Evolutionary conservation across 768 basidiomycete species (phyloP), one percentile per base, ranked within the genome.

Genomic region (Hygrophorus russula): DNA sequence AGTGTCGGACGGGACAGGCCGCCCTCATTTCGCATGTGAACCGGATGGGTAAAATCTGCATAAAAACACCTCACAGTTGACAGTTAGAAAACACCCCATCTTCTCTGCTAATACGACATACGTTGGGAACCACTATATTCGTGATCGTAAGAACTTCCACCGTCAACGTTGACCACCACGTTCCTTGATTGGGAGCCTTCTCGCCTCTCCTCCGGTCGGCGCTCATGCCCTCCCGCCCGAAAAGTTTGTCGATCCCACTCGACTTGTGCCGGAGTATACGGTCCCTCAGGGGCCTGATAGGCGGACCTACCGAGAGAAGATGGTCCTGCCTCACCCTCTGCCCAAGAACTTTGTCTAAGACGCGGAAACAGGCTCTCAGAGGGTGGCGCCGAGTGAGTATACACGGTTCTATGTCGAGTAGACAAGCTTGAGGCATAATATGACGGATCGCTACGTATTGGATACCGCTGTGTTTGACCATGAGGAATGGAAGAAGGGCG

Each of bases 291-390:
- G 48, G 58, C 7, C 24, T 24, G 24, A 24, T 24, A 24, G 24
- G 24, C 7, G 24, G 24, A 24, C 24, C 46, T 53, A 49, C 47
- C 65, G 24, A 7, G 57, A 1, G 62, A 65, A n/a, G 71, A 69
- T 20, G 63, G 66, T 5, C 71, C 70, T 30, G 69, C 63, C 48
- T 73, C 74, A 7, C 59, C 60, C 46, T 73, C 70, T 50, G 63
- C 50, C 67, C 65, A 70, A 27, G 45, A 44, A 52, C 54, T 54
- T 24, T 47, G 46, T 24, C 46, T 35, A 31, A 45, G 45, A 50
- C 54, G 30, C 41, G 50, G 48, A 29, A 36, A 48, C 38, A 42
- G 34, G 19, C 53, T 56, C 34, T 47, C 49, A 18, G 37, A 37
- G 46, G 37, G 46, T 30, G 57, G 45, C 39, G 38, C 42, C 10